Conservation (phyloP, 805 yeast genomes). For the Candida maris region DNA sequence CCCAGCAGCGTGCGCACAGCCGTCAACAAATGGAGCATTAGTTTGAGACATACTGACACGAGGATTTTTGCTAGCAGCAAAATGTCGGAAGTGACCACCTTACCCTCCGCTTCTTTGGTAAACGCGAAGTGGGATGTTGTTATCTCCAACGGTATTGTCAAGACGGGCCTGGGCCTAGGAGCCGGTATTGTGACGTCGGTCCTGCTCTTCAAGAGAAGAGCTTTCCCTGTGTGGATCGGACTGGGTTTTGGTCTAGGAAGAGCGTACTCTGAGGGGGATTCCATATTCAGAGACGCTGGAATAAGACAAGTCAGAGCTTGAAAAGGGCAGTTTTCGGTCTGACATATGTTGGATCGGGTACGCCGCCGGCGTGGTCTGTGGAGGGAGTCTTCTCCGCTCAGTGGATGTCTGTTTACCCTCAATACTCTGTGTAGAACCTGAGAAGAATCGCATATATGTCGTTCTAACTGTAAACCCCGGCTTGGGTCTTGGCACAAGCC, state of each 20-base stretch:
- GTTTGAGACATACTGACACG: background rate
- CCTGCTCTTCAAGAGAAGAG: conserved; percentile 83
- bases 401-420: no score
- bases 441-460: conserved; percentile 1
- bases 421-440: background rate
- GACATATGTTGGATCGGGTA: no score
- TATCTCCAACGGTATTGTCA: conserved; percentile 87
- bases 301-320: conserved; percentile 68
- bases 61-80: conserved; percentile 5
- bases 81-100: conserved; percentile 24
- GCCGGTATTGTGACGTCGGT: conserved; percentile 94
- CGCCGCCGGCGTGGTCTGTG: no score
- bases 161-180: conserved; percentile 95
- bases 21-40: no score
- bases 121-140: conserved; percentile 83
- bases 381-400: no score
- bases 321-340: no score
- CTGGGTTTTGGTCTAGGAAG: conserved; percentile 97
- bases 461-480: no score
- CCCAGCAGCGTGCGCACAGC: no score
- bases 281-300: conserved; percentile 86
- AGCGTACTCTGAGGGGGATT: conserved; percentile 98
- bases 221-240: conserved; percentile 98
- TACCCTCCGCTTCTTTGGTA: conserved; percentile 28
- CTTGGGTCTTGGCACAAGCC: no score